Evolutionary conservation across 768 basidiomycete genomes (phyloP).

Genomic region (Lentinus tigrinus): DNA sequence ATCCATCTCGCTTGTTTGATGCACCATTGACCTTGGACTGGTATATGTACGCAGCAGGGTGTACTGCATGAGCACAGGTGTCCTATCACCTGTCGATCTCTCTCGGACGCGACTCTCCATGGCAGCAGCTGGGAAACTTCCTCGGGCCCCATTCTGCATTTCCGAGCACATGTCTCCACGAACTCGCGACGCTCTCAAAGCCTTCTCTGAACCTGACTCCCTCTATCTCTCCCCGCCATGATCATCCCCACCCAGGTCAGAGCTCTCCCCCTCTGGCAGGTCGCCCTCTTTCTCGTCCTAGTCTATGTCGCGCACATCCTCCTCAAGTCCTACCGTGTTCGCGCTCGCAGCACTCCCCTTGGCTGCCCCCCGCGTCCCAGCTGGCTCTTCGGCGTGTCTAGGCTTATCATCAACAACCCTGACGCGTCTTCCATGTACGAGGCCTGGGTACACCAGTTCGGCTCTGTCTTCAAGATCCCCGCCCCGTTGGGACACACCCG

Average conservation of each 20-base stretch:
- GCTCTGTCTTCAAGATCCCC: constrained; percentile 45
- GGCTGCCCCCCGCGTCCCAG: constrained; percentile 43
- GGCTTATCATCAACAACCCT: constrained; percentile 27
- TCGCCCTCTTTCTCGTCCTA: background rate
- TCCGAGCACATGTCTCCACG: no score
- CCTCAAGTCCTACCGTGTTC: constrained; percentile 8
- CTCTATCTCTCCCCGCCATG: background rate
- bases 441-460: constrained; percentile 48
- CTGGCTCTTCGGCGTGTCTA: constrained; percentile 41
- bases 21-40: no score
- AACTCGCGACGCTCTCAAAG: no score
- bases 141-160: no score
- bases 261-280: constrained; percentile 1
- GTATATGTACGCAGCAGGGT: no score
- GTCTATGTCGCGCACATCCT: constrained; percentile 22
- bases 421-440: constrained; percentile 39
- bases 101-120: no score
- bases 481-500: constrained; percentile 16
- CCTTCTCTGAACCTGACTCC: no score
- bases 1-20: no score
- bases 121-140: no score
- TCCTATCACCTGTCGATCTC: no score
- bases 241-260: background rate
- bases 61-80: no score
- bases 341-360: constrained; percentile 34